phyloP scores from a whole-genome alignment of 2,329 filamentous ascomycete species.

The Pestalotiopsis sp. region DNA sequence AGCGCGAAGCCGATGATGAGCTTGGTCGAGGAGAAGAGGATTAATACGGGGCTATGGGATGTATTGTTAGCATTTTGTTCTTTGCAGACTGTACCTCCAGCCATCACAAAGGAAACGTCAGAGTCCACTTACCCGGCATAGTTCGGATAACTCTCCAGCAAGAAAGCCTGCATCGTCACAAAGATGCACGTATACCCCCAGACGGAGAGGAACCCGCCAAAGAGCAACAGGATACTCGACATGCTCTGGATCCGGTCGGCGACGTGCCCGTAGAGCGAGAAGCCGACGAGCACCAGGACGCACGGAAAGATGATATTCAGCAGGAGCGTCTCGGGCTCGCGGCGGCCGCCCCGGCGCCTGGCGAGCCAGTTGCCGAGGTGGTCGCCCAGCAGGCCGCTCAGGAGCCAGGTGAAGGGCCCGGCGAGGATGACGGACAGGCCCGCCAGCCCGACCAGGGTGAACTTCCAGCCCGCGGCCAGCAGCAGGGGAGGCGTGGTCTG shows the following conservation, averaged over 20 bases:
- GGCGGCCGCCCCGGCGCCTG: slow-evolving; percentile 24
- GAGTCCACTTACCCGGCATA: slow-evolving; percentile 20
- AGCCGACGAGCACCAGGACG: slow-evolving; percentile 26
- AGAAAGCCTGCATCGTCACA: slow-evolving; percentile 31
- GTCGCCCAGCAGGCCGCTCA: slow-evolving; percentile 32
- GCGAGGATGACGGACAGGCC: slow-evolving; percentile 24
- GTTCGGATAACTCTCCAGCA: slow-evolving; percentile 35
- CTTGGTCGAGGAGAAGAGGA: slow-evolving; percentile 22
- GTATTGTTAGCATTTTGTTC: neutral
- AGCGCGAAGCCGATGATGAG: slow-evolving; percentile 22
- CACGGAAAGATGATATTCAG: slow-evolving; percentile 32
- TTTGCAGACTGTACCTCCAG: no score
- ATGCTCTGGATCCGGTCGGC: neutral
- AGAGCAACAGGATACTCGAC: slow-evolving; percentile 20
- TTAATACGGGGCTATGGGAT: slow-evolving; percentile 20
- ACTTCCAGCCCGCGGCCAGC: slow-evolving; percentile 30
- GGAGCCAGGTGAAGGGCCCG: slow-evolving; percentile 20
- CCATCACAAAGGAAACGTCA: no score
- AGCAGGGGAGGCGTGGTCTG: slow-evolving; percentile 27
- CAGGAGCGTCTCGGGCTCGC: slow-evolving; percentile 35
- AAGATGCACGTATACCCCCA: slow-evolving; percentile 29
- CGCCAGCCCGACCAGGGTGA: slow-evolving; percentile 28
- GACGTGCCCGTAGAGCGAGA: slow-evolving; percentile 32
- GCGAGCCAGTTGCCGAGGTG: slow-evolving; percentile 28
- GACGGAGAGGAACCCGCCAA: slow-evolving; percentile 26